Evolutionary conservation across 2,329 filamentous ascomycete species (phyloP).

Genomic region (Periconia sp.): DNA sequence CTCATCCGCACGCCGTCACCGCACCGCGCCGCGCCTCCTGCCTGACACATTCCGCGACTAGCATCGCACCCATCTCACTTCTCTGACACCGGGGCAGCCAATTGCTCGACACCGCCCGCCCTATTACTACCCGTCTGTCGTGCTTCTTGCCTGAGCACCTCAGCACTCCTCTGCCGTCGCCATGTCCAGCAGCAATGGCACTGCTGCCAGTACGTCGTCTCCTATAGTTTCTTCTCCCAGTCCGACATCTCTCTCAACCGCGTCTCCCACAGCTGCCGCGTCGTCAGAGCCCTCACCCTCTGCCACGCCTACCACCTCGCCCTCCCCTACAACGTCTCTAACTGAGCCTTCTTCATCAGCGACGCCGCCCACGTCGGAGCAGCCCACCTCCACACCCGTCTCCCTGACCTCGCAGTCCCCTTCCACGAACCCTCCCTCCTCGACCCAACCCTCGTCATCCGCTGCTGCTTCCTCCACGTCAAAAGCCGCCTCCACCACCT

Average conservation of each 20-base stretch:
- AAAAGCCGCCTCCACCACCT: constrained; percentile 14
- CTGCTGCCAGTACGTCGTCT: constrained; percentile 44
- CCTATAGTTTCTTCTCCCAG: constrained; percentile 14
- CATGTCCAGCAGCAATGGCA: constrained; percentile 37
- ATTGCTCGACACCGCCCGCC: not conserved
- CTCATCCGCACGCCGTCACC: constrained; percentile 8
- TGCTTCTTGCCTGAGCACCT: constrained; percentile 4
- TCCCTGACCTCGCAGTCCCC: constrained; percentile 12
- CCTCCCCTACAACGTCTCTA: constrained; percentile 11
- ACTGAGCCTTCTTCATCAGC: constrained; percentile 25
- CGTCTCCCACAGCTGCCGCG: constrained; percentile 14
- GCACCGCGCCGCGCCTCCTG: constrained; percentile 3
- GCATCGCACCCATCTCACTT: not conserved
- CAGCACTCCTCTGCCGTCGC: constrained; percentile 20
- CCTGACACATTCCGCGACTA: constrained; percentile 14
- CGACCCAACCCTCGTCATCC: constrained; percentile 34
- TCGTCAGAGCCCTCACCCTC: constrained; percentile 17
- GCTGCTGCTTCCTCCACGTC: constrained; percentile 11
- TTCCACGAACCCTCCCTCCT: constrained; percentile 12
- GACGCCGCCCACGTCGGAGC: constrained; percentile 14
- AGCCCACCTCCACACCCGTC: constrained; percentile 4
- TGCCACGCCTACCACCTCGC: constrained; percentile 12
- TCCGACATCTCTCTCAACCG: constrained; percentile 14
- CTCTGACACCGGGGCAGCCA: not conserved
- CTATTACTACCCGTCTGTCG: constrained; percentile 11